Percentiles rank a stretch among this genome's conserved stretches.
Evolutionary conservation across 2,329 filamentous ascomycete genomes (phyloP).

Genomic region (Colletotrichum sp.): DNA sequence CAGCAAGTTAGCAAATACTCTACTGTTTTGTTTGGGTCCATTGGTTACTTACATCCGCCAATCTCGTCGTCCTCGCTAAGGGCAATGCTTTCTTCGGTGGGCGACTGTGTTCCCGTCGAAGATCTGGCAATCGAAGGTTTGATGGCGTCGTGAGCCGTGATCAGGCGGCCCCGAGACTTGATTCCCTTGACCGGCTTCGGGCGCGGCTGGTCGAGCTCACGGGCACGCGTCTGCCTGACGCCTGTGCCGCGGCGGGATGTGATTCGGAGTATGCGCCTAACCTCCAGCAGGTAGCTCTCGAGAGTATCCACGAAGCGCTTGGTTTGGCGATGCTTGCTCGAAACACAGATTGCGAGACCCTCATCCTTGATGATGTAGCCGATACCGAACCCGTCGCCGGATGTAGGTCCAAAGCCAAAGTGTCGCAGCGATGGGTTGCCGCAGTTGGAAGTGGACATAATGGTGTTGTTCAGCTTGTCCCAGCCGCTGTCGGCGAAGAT

Average conservation of each 20-base stretch:
- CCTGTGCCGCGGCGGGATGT: conserved; percentile 51
- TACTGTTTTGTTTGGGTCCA: background rate
- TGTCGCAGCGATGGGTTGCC: conserved; percentile 94
- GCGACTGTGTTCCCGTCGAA: conserved; percentile 59
- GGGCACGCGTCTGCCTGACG: conserved; percentile 53
- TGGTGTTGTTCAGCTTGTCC: conserved; percentile 94
- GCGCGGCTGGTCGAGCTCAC: conserved; percentile 53
- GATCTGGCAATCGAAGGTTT: conserved; percentile 40
- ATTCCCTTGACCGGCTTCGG: conserved; percentile 50
- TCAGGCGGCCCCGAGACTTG: conserved; percentile 77
- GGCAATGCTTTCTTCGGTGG: conserved; percentile 71
- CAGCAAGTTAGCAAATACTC: conserved; percentile 30
- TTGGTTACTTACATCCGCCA: conserved; percentile 80
- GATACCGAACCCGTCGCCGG: conserved; percentile 93
- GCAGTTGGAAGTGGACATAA: conserved; percentile 97
- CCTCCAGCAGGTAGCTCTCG: conserved; percentile 89
- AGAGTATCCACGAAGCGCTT: conserved; percentile 87
- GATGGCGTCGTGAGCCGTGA: conserved; percentile 61
- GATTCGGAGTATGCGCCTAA: conserved; percentile 81
- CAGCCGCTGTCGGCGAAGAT: conserved; percentile 90
- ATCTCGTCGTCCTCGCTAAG: conserved; percentile 87
- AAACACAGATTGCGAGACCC: conserved; percentile 87
- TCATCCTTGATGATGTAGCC: conserved; percentile 99
- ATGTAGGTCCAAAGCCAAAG: conserved; percentile 95
- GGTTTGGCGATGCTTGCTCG: conserved; percentile 93